Percentiles rank a stretch among this genome's conserved stretches.
phyloP scores from a whole-genome alignment of 768 basidiomycete genomes.

The Leccinellum albellum region DNA sequence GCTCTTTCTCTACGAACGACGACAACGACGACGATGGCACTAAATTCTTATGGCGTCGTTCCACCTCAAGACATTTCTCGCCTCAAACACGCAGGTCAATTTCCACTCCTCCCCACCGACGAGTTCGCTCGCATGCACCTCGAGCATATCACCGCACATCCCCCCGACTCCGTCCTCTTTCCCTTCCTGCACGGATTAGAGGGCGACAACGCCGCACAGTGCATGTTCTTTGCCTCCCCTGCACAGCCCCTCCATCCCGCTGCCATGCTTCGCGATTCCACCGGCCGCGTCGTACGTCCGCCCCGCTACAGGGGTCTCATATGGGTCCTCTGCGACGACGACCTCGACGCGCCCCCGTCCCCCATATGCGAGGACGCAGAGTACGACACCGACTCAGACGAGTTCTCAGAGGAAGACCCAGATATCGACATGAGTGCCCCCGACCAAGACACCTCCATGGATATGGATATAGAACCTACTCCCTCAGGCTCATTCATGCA shows the following conservation, averaged over 20 bases:
- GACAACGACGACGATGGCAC: conserved; percentile 10
- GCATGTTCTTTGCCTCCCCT: conserved; percentile 63
- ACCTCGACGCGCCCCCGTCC: conserved; percentile 34
- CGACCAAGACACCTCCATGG: conserved; percentile 29
- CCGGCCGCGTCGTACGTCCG: conserved; percentile 28
- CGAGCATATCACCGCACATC: conserved; percentile 61
- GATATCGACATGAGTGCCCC: conserved; percentile 29
- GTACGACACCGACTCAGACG: conserved; percentile 30
- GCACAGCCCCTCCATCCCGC: conserved; percentile 23
- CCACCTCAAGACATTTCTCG: conserved; percentile 9
- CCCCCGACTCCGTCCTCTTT: conserved; percentile 79
- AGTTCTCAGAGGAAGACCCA: conserved; percentile 23
- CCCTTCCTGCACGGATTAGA: conserved; percentile 89
- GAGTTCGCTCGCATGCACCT: conserved; percentile 62
- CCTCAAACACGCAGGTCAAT: conserved; percentile 3
- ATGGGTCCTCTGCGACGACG: conserved; percentile 81
- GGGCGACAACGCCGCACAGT: conserved; percentile 74
- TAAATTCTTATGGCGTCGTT: conserved; percentile 19
- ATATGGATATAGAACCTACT: conserved; percentile 28
- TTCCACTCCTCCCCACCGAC: conserved; percentile 36
- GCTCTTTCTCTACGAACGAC: neutral
- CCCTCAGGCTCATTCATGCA: conserved; percentile 34
- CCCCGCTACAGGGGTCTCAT: conserved; percentile 68
- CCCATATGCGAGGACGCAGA: conserved; percentile 25
- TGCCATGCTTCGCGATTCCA: conserved; percentile 22